Evolutionary conservation across 768 basidiomycete species (phyloP), one percentile per base, ranked within the genome.

Genomic region (Plicaturopsis crispa): DNA sequence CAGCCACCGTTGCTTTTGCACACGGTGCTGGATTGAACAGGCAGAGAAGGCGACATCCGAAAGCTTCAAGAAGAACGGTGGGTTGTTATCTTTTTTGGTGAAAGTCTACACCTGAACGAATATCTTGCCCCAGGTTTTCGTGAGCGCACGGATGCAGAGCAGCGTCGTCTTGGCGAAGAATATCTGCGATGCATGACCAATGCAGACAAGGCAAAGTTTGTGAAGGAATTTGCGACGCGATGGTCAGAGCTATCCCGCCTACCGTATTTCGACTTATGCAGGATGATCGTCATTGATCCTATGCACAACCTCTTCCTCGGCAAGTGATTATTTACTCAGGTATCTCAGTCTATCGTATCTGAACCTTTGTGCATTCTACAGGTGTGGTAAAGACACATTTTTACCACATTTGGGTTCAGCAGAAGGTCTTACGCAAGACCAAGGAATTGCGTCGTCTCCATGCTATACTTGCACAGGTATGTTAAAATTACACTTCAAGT

Each of bases 271-370:
- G 37, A 62, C 39, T 24, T 54, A 1, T 40, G 45, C 13, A 31
- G 39, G 3, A 52, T 57, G 46, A 46, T 52, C 6, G 48, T 60
- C 1, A 49, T 61, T 8, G 60, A 60, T 38, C 60, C 54, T 0
- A 61, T 62, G 60, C 55, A 62, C 35, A 61, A 56, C 21, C 32
- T 62, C 2, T 52, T 59, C n/a, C 48, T 57, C 4, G 54, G 59
- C 49, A 38, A 11, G 47, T 35, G 33, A 28, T 14, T 8, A 28
- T 8, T 8, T 28, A 14, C 14, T 8, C n/a, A n/a, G 33, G 8
- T 34, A n/a, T n/a, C n/a, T n/a, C n/a, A 34, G 33, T n/a, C 8
- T n/a, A 10, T n/a, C 10, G 8, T 22, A 41, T 7, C 18, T 45
- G 26, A 36, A 13, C 6, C 18, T 23, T 10, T 34, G 8, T 8